phyloP scores from a whole-genome alignment of 2,329 filamentous ascomycete species.

The Aspergillus proliferans region DNA sequence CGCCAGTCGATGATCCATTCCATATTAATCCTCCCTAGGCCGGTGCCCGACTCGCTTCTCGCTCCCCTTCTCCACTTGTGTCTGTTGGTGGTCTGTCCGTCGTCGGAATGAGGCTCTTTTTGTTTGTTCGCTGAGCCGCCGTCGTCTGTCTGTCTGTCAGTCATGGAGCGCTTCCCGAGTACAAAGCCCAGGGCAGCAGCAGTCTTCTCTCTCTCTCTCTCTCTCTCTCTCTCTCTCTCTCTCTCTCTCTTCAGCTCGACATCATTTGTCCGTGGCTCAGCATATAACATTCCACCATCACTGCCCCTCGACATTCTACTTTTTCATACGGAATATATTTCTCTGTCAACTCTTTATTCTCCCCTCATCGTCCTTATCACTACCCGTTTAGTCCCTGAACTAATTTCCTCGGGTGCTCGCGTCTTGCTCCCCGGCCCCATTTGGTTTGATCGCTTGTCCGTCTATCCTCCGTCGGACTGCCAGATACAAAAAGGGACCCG shows the following conservation, averaged over 20 bases:
- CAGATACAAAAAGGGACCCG: background rate
- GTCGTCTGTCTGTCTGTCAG: background rate
- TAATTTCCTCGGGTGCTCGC: background rate
- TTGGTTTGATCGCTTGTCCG: background rate
- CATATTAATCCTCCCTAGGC: too few relatives aligned
- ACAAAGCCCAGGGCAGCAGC: too few relatives aligned
- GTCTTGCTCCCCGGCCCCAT: background rate
- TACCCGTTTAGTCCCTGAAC: background rate
- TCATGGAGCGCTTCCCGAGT: background rate
- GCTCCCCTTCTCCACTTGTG: slow-evolving; percentile 2
- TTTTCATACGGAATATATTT: background rate
- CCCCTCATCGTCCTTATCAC: background rate
- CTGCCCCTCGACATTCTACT: background rate
- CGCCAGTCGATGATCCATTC: background rate
- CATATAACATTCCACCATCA: background rate
- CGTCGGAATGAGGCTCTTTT: slow-evolving; percentile 3
- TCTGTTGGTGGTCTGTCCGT: slow-evolving; percentile 2
- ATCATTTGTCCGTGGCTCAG: background rate
- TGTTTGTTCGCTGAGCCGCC: background rate
- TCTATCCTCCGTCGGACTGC: background rate
- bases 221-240: background rate
- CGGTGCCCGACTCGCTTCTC: slow-evolving; percentile 2
- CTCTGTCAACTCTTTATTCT: background rate
- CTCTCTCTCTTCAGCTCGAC: background rate
- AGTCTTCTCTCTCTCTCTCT: background rate